Base-by-base conservation (phyloP, 129 eudicot genomes). In the Arctium minus region DNA sequence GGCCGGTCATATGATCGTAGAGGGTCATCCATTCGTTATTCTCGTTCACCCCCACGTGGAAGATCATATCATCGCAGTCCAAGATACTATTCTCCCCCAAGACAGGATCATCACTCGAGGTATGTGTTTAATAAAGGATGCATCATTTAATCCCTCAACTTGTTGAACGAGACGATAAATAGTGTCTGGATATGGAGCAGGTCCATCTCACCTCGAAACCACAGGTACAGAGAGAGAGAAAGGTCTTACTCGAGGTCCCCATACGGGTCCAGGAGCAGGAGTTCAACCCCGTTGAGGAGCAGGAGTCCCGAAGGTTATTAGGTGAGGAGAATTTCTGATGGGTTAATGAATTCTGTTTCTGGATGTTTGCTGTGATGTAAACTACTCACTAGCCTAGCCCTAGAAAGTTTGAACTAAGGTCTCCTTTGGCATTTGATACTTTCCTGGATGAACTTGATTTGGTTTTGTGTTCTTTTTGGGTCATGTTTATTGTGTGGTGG, bases 91-190 rank as follows among this genome's bases (percentile, higher is more conserved):
- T 89, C 92, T 6, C 91, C 90, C 5, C 88, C 94, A 4, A 85
- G 90, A 68, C 67, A 90, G n/a, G 36, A 92, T 40, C 82, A 27
- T 18, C 72, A 84, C 83, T 88, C 93, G 8, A 88, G 97, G 97
- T 86, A 70, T 9, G 65, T 13, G 2, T 27, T 17, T 60, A 12
- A 65, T 18, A 18, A 3, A 6, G 1, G 27, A 27, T 27, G 71
- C 33, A 13, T 69, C 6, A 29, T 31, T 8, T 30, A 9, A 27
- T 53, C 35, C 13, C 68, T n/a, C 68, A 60, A 60, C 27, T 60
- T 60, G 68, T 18, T 0, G 68, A 60, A 60, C 18, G 2, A 60
- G 29, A 17, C 30, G 2, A 3, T 29, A 35, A 22, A 44, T 32
- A 38, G 30, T 13, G 8, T 67, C 9, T 32, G 7, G 30, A 74